Conservation (phyloP, 2,329 filamentous ascomycete species). For the Penicillium aurantiogriseum region DNA sequence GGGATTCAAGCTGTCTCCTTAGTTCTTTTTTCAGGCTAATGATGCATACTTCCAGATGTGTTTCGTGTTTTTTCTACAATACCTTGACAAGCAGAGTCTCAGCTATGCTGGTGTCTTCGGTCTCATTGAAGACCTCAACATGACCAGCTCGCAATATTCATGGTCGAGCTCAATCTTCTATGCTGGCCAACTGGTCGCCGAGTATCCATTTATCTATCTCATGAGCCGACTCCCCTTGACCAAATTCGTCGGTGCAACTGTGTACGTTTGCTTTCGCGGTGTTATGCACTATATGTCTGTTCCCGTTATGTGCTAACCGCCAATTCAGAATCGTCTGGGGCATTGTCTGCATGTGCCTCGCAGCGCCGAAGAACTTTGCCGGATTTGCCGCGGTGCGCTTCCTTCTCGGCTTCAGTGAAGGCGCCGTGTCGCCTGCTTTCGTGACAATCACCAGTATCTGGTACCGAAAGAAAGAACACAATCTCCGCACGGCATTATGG, state of each 20-base stretch:
- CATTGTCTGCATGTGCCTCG: slow-evolving; percentile 46
- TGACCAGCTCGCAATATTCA: slow-evolving; percentile 50
- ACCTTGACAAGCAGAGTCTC: slow-evolving; percentile 48
- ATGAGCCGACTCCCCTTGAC: slow-evolving; percentile 52
- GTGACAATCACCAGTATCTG: slow-evolving; percentile 48
- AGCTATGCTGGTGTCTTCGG: slow-evolving; percentile 49
- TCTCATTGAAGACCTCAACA: slow-evolving; percentile 47
- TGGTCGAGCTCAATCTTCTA: slow-evolving; percentile 44
- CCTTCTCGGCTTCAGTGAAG: slow-evolving; percentile 48
- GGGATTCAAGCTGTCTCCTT: background rate
- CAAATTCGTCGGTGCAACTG: slow-evolving; percentile 50
- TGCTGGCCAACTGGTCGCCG: slow-evolving; percentile 47
- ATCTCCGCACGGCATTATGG: slow-evolving; percentile 32
- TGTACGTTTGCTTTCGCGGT: slow-evolving; percentile 32
- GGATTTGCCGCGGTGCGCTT: slow-evolving; percentile 44
- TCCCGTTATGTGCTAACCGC: background rate
- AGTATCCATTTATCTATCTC: slow-evolving; percentile 53
- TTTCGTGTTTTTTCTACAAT: slow-evolving; percentile 46
- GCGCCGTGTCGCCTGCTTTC: slow-evolving; percentile 48
- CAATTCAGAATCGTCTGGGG: slow-evolving; percentile 45
- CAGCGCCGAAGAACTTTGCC: slow-evolving; percentile 42
- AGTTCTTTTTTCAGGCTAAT: background rate
- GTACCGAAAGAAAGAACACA: slow-evolving; percentile 41
- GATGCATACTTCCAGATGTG: slow-evolving; percentile 36
- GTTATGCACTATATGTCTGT: background rate